Conservation (phyloP, 2,329 filamentous ascomycete species). For the Anisogramma anomala region DNA sequence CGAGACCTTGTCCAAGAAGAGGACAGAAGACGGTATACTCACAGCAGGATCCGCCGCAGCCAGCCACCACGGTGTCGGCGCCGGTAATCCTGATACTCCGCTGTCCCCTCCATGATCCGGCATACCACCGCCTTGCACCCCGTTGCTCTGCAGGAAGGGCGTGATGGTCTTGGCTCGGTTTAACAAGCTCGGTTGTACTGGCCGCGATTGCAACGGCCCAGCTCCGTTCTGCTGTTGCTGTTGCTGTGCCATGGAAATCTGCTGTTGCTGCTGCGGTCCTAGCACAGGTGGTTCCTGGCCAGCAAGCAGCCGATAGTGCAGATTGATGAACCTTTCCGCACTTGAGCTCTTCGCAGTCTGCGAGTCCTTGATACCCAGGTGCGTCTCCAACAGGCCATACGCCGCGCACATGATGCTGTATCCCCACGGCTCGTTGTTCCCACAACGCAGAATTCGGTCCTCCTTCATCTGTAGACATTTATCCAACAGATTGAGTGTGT, state of each 20-base stretch:
- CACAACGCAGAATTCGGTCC: slow-evolving; percentile 47
- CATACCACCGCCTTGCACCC: background rate
- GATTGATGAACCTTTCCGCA: slow-evolving; percentile 46
- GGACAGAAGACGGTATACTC: slow-evolving; percentile 8
- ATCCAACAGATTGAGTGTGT: slow-evolving; percentile 50
- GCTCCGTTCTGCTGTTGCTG: slow-evolving; percentile 7
- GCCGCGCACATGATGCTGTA: slow-evolving; percentile 53
- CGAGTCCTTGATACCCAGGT: slow-evolving; percentile 44
- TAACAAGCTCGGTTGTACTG: slow-evolving; percentile 10
- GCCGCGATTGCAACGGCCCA: slow-evolving; percentile 1
- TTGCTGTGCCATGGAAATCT: background rate
- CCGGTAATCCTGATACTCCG: slow-evolving; percentile 7
- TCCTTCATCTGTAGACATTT: slow-evolving; percentile 51
- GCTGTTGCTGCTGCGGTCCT: slow-evolving; percentile 20
- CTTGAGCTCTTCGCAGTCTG: slow-evolving; percentile 47
- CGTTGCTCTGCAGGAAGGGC: slow-evolving; percentile 6
- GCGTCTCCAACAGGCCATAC: slow-evolving; percentile 46
- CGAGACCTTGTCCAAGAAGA: background rate
- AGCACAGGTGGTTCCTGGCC: slow-evolving; percentile 38
- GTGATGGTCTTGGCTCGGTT: slow-evolving; percentile 13
- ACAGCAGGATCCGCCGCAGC: slow-evolving; percentile 15
- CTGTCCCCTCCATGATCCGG: background rate
- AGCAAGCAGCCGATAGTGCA: slow-evolving; percentile 46
- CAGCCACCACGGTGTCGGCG: slow-evolving; percentile 20
- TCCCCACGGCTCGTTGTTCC: slow-evolving; percentile 53